phyloP scores from a whole-genome alignment of 75 land plant species.

The Picea sitchensis region DNA sequence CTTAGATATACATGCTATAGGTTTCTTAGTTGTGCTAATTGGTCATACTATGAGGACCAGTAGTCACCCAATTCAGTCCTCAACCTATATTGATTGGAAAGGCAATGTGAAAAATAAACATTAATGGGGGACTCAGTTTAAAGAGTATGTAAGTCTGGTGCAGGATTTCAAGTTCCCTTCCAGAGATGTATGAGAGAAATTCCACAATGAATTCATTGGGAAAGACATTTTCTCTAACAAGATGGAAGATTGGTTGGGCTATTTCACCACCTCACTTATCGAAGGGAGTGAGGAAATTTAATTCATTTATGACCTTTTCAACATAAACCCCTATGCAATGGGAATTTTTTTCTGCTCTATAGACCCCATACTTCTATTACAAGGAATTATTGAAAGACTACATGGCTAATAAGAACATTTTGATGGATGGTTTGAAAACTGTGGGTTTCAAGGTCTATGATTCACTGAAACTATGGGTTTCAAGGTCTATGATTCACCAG shows the following conservation, averaged over 20 bases:
- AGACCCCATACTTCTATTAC: slow-evolving; percentile 86
- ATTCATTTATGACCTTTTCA: slow-evolving; percentile 86
- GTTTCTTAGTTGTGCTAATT: slow-evolving; percentile 35
- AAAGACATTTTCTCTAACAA: slow-evolving; percentile 94
- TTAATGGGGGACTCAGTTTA: slow-evolving; percentile 41
- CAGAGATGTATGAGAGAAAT: slow-evolving; percentile 88
- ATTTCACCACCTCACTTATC: slow-evolving; percentile 84
- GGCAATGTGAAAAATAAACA: slow-evolving; percentile 13
- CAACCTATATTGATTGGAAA: slow-evolving; percentile 9
- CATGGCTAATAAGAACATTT: slow-evolving; percentile 64
- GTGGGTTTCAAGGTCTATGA: slow-evolving; percentile 54
- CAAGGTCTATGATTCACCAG: slow-evolving; percentile 81
- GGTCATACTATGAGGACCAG: slow-evolving; percentile 16
- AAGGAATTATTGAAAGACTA: slow-evolving; percentile 74
- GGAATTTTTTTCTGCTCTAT: slow-evolving; percentile 72
- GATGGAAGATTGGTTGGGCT: slow-evolving; percentile 99
- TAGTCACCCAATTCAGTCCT: neutral
- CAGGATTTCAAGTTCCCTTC: slow-evolving; percentile 68
- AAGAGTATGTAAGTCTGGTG: slow-evolving; percentile 59
- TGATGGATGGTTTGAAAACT: slow-evolving; percentile 78
- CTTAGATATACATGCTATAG: slow-evolving; percentile 31
- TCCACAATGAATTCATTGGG: slow-evolving; percentile 95
- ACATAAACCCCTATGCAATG: slow-evolving; percentile 92
- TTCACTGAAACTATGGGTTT: slow-evolving; percentile 66
- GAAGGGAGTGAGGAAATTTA: slow-evolving; percentile 94